phyloP scores from a whole-genome alignment of 2,329 filamentous ascomycete genomes.

The Colletotrichum somersetense region DNA sequence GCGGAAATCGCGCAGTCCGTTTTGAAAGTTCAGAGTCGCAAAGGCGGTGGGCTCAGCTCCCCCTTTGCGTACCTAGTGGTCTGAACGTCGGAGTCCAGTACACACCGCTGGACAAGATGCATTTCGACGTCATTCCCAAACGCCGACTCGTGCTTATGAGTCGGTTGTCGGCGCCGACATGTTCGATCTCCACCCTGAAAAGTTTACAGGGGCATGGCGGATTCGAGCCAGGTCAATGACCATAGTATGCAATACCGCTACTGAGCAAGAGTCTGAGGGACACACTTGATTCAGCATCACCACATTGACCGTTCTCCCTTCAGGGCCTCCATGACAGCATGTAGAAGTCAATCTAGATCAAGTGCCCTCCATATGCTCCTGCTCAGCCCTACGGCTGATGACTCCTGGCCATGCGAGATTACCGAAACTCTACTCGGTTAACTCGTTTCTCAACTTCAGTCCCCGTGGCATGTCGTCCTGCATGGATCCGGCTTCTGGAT shows the following conservation, averaged over 20 bases:
- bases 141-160: not conserved
- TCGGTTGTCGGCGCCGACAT: not conserved
- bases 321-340: not conserved
- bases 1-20: not conserved
- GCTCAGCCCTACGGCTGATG: not conserved
- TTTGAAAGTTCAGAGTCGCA: not conserved
- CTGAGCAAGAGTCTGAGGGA: not conserved
- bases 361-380: not conserved
- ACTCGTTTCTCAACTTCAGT: not conserved
- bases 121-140: not conserved
- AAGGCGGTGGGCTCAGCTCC: not conserved
- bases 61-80: not conserved
- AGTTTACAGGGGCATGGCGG: no score
- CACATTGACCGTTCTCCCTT: no score
- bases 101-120: not conserved
- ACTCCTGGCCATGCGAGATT: not conserved
- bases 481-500: not conserved
- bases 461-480: not conserved
- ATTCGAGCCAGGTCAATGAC: not conserved
- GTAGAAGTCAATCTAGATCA: not conserved
- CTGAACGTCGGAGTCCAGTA: not conserved
- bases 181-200: not conserved
- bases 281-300: not conserved
- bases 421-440: constrained; percentile 2
- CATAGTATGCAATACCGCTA: not conserved